Evolutionary conservation across 1,139 yeast genomes (phyloP).

Genomic region (Yamadazyma epiphylla): DNA sequence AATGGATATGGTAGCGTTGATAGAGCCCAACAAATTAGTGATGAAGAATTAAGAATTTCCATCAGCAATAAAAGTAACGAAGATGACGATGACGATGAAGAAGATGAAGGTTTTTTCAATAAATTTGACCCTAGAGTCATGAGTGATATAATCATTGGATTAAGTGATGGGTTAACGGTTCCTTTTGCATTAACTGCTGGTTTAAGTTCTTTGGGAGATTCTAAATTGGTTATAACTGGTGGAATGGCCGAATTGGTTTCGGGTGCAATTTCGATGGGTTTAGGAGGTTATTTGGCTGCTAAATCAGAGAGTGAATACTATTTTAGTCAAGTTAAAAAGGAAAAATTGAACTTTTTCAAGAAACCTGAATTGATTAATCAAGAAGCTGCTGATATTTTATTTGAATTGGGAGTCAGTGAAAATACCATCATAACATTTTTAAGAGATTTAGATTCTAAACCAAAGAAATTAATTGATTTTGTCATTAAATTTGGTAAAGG

Average conservation of each 20-base stretch:
- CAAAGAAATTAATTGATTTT: slow-evolving; percentile 66
- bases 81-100: slow-evolving; percentile 20
- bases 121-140: slow-evolving; percentile 67
- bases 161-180: slow-evolving; percentile 78
- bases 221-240: slow-evolving; percentile 75
- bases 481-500: slow-evolving; percentile 73
- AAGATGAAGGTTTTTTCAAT: slow-evolving; percentile 33
- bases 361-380: slow-evolving; percentile 58
- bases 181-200: slow-evolving; percentile 87
- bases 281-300: slow-evolving; percentile 80
- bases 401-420: slow-evolving; percentile 68
- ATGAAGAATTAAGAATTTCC: slow-evolving; percentile 37
- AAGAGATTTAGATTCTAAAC: slow-evolving; percentile 65
- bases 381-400: slow-evolving; percentile 69
- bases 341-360: slow-evolving; percentile 64
- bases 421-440: slow-evolving; percentile 63
- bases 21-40: slow-evolving; percentile 34
- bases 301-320: slow-evolving; percentile 75
- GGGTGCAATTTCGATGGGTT: slow-evolving; percentile 83
- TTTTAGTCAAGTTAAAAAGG: slow-evolving; percentile 64
- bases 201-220: slow-evolving; percentile 69
- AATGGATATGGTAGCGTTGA: slow-evolving; percentile 40
- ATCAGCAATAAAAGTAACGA: slow-evolving; percentile 12
- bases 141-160: slow-evolving; percentile 76
- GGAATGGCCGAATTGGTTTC: slow-evolving; percentile 82